Percentiles rank a stretch among this genome's conserved stretches.
These are phyloP conservation scores for Amanita polypyramis DNA, from an alignment of 768 basidiomycete genomes.

Conservation along the genomic window DNA sequence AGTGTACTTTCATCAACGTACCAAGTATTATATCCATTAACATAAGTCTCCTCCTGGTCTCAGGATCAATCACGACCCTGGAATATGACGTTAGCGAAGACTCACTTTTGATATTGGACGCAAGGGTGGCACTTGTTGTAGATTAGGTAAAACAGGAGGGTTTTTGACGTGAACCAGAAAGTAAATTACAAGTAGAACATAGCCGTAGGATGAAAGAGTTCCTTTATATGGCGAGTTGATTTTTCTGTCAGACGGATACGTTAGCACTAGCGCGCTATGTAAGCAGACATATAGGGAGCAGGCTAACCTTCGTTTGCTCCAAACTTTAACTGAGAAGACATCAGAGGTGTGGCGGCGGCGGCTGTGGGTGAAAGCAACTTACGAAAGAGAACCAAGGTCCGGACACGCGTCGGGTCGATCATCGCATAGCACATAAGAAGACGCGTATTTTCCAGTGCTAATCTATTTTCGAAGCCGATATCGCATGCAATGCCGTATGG, in stretches of 20 bases:
- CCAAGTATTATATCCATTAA: conserved; percentile 80
- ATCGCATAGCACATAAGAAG: conserved; percentile 95
- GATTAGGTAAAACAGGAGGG: conserved; percentile 90
- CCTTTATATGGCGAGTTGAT: conserved; percentile 98
- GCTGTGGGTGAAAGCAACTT: conserved; percentile 28
- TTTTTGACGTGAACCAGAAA: conserved; percentile 97
- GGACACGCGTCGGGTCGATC: conserved; percentile 87
- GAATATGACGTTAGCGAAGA: conserved; percentile 4
- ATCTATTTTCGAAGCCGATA: conserved; percentile 96
- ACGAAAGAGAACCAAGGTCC: conserved; percentile 95
- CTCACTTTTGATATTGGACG: conserved; percentile 73
- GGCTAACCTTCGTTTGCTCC: conserved; percentile 85
- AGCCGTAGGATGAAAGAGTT: conserved; percentile 94
- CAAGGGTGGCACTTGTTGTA: conserved; percentile 89
- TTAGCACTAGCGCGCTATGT: no score
- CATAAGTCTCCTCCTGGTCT: conserved; percentile 59
- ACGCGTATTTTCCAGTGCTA: conserved; percentile 95
- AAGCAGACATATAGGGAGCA: background rate
- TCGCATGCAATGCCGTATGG: conserved; percentile 92
- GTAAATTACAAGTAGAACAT: conserved; percentile 95
- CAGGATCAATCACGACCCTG: conserved; percentile 4
- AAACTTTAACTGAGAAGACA: conserved; percentile 77
- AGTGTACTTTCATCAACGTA: conserved; percentile 16
- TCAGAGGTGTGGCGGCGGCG: conserved; percentile 8
- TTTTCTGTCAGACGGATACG: conserved; percentile 63